Base-by-base conservation (phyloP, 805 yeast genomes). In the Scheffersomyces lignosus region DNA sequence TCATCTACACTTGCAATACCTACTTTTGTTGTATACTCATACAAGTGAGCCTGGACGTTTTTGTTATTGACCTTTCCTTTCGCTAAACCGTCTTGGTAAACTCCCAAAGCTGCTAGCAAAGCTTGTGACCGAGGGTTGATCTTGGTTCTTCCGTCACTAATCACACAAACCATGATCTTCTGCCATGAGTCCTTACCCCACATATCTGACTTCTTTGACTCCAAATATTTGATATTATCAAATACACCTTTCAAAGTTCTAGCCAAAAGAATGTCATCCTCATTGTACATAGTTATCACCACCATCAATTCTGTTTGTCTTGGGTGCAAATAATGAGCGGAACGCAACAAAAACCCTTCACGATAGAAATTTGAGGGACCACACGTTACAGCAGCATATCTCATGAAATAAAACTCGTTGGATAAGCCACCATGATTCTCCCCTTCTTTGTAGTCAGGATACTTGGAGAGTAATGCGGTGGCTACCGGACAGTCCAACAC, bases 111-210 rank as follows among this genome's bases (percentile, higher is more conserved):
- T 12, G 93, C 84, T 56, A 90, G 66, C 15, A 90, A 67, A 6
- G 90, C 88, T 51, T 81, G 77, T 0, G 96, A 76, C 33, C 89
- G 73, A 29, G 83, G 84, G 58, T 87, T 75, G 37, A 90, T 78
- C 49, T 88, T 87, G 12, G 79, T 76, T 51, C 97, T 80, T 41
- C 98, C 98, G 64, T 90, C 98, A 40, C 89, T 84, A 9, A 90
- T 90, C 18, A 90, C 77, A 48, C 87, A 79, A n/a, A 91, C 93
- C 6, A 87, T 95, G 25, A 90, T 80, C 52, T 87, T 89, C 49
- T 89, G 87, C 97, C 97, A 90, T 0, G 95, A 80, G 38, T 87
- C 93, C 28, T 79, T 78, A 12, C 97, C 97, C 98, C 98, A 90
- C 1, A 80, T 74, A 3, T 49, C 12, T 77, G 73, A 42, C 3